A percentile compares a stretch with the other conserved stretches of the same genome.
Conservation (phyloP, 352 stramenopile genomes). For the Phytophthora pseudosyringae region DNA sequence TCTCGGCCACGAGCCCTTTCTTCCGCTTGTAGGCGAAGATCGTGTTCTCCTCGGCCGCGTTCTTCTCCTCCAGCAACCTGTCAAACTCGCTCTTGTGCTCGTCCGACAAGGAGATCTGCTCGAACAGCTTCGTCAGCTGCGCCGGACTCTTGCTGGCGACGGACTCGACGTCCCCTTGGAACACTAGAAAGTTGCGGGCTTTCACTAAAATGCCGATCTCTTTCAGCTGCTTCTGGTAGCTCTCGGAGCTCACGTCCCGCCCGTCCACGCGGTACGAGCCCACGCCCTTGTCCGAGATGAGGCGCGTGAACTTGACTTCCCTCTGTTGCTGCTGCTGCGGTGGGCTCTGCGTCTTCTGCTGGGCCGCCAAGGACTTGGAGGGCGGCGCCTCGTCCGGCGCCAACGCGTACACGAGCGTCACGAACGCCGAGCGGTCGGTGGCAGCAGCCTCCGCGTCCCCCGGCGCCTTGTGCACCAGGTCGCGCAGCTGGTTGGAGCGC, state of each 20-base stretch:
- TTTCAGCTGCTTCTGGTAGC: conserved; percentile 94
- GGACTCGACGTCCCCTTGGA: conserved; percentile 99
- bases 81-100: conserved; percentile 88
- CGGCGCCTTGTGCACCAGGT: conserved; percentile 93
- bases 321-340: conserved; percentile 1
- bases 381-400: conserved; percentile 62
- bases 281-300: conserved; percentile 92
- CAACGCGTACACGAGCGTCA: conserved; percentile 96
- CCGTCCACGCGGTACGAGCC: conserved; percentile 86
- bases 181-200: conserved; percentile 99
- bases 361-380: conserved; percentile 32
- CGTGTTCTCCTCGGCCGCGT: conserved; percentile 92
- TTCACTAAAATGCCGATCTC: conserved; percentile 98
- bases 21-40: conserved; percentile 97
- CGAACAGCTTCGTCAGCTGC: conserved; percentile 97
- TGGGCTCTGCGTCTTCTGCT: neutral
- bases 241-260: conserved; percentile 87
- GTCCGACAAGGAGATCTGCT: conserved; percentile 95
- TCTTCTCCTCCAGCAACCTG: conserved; percentile 88
- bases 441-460: conserved; percentile 53
- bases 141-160: conserved; percentile 96
- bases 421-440: conserved; percentile 70
- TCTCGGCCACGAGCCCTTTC: conserved; percentile 94
- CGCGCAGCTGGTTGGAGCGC: conserved; percentile 95
- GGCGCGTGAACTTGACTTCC: conserved; percentile 93